These are phyloP conservation scores for Cyberlindnera americana DNA, from an alignment of 805 yeast species.

Conservation along the genomic window DNA sequence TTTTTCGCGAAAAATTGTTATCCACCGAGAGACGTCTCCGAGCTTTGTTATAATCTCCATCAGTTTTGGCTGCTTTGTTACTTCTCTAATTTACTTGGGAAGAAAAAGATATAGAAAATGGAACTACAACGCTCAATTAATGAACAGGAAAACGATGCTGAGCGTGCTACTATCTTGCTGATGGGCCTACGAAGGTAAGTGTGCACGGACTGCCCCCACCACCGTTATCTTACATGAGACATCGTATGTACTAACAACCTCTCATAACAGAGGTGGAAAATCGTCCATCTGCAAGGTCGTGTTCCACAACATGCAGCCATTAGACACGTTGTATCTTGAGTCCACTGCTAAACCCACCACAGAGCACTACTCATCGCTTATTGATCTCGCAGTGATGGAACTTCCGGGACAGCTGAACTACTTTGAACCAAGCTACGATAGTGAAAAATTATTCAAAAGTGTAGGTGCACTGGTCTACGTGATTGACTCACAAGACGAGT, in stretches of 20 bases:
- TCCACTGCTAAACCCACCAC: slow-evolving; percentile 86
- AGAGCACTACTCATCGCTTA: slow-evolving; percentile 78
- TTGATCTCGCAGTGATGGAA: slow-evolving; percentile 87
- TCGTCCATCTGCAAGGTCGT: slow-evolving; percentile 95
- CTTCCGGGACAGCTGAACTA: slow-evolving; percentile 91
- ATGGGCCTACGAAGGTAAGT: slow-evolving; percentile 78
- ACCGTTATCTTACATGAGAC: neutral
- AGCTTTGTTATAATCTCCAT: too few species aligned
- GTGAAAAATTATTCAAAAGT: slow-evolving; percentile 68
- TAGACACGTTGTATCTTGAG: slow-evolving; percentile 87
- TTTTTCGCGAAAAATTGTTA: too few species aligned
- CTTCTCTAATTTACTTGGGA: too few species aligned
- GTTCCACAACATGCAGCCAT: slow-evolving; percentile 93
- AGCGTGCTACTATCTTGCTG: slow-evolving; percentile 69
- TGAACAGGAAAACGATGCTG: slow-evolving; percentile 45
- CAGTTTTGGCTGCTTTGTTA: too few species aligned
- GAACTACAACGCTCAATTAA: slow-evolving; percentile 11
- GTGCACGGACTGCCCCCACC: too few species aligned
- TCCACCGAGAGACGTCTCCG: too few species aligned
- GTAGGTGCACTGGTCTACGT: slow-evolving; percentile 93
- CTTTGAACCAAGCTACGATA: slow-evolving; percentile 81
- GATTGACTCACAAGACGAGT: slow-evolving; percentile 94
- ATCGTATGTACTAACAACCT: slow-evolving; percentile 7
- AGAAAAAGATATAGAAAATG: too few species aligned
- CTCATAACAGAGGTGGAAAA: slow-evolving; percentile 70